Percentiles rank a stretch among this genome's conserved stretches.
Conservation (phyloP, 805 yeast genomes). For the Ogataea wickerhamii region DNA sequence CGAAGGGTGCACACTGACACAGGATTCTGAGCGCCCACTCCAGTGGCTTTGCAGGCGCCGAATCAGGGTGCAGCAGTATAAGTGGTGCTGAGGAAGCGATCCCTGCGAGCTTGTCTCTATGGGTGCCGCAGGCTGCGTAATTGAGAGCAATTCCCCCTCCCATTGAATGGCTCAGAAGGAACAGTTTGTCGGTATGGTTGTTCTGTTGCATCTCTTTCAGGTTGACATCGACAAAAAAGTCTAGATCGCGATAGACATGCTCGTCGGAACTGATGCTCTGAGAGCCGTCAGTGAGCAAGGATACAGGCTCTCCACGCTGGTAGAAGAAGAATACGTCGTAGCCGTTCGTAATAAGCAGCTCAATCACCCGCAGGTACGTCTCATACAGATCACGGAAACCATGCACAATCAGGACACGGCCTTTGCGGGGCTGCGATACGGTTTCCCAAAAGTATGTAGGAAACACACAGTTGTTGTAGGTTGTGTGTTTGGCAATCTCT, state of each 20-base stretch:
- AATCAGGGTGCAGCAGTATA: slow-evolving; percentile 51
- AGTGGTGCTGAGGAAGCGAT: slow-evolving; percentile 58
- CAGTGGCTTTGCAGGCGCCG: slow-evolving; percentile 49
- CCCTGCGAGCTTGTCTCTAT: slow-evolving; percentile 43
- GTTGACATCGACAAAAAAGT: slow-evolving; percentile 48
- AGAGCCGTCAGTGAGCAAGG: slow-evolving; percentile 46
- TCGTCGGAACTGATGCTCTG: slow-evolving; percentile 57
- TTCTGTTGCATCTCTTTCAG: slow-evolving; percentile 32
- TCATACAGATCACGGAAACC: slow-evolving; percentile 64
- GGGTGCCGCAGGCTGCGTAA: slow-evolving; percentile 55
- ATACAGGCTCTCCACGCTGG: slow-evolving; percentile 73
- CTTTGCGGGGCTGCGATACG: slow-evolving; percentile 33
- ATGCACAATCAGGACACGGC: slow-evolving; percentile 59
- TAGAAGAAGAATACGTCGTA: slow-evolving; percentile 67
- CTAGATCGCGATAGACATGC: slow-evolving; percentile 56
- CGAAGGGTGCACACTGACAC: slow-evolving; percentile 42
- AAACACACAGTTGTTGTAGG: slow-evolving; percentile 22
- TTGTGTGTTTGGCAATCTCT: slow-evolving; percentile 3
- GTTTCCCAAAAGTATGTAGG: slow-evolving; percentile 21
- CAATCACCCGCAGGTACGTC: slow-evolving; percentile 50
- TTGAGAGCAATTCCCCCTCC: slow-evolving; percentile 73
- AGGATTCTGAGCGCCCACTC: slow-evolving; percentile 40
- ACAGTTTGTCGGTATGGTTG: slow-evolving; percentile 37
- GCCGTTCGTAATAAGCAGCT: slow-evolving; percentile 48
- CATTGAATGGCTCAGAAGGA: slow-evolving; percentile 71